Evolutionary conservation across 331 rosid species (phyloP).

Genomic region (Cydonia oblonga): DNA sequence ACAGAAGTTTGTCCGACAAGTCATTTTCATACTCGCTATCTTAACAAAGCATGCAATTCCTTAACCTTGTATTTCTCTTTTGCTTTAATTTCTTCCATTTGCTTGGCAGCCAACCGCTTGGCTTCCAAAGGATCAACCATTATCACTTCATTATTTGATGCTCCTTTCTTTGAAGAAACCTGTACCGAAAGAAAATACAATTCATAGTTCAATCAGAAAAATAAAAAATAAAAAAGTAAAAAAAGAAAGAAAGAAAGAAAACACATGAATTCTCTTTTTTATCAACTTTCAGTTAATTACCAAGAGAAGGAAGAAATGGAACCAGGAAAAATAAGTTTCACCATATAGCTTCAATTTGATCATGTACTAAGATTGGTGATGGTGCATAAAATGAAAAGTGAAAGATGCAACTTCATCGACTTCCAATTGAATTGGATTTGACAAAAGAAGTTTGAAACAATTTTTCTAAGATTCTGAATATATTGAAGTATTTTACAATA

Average conservation of each 20-base stretch:
- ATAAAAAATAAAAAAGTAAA: no score
- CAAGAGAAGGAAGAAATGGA: not conserved
- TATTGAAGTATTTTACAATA: not conserved
- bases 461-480: not conserved
- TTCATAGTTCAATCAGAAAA: not conserved
- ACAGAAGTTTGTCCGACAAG: not conserved
- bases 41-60: not conserved
- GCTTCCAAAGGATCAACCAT: conserved; percentile 99
- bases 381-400: not conserved
- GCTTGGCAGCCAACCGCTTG: conserved; percentile 78
- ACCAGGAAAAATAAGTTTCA: not conserved
- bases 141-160: conserved; percentile 37
- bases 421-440: not conserved
- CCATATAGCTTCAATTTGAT: not conserved
- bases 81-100: conserved; percentile 71
- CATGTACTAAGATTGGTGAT: not conserved
- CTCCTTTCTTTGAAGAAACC: conserved; percentile 52
- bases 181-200: conserved; percentile 9
- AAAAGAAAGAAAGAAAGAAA: not conserved
- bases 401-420: not conserved
- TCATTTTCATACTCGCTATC: not conserved
- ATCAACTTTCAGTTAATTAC: not conserved
- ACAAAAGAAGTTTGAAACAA: no score
- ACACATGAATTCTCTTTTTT: not conserved
- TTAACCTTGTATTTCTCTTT: conserved; percentile 70